These are phyloP conservation scores for Chalaropsis ovoidea DNA, from an alignment of 2,329 filamentous ascomycete species.

Conservation along the genomic window DNA sequence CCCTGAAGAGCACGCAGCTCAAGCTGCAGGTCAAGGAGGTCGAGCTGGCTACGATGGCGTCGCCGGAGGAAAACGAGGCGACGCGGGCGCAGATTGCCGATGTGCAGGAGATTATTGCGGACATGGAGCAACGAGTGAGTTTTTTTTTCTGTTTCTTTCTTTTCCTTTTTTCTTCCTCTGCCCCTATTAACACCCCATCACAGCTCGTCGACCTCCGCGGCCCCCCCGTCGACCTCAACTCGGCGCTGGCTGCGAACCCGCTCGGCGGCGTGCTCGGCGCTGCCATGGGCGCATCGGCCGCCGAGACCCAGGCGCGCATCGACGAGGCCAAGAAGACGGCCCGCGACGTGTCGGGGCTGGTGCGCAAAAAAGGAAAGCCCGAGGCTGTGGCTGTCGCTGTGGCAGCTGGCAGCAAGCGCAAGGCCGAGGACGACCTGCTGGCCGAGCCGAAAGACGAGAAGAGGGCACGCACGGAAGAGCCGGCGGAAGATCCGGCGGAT, in stretches of 20 bases:
- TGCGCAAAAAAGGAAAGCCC: constrained; percentile 50
- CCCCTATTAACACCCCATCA: background rate
- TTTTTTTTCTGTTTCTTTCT: background rate
- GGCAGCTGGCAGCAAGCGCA: constrained; percentile 39
- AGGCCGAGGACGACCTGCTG: constrained; percentile 38
- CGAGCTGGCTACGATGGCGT: constrained; percentile 51
- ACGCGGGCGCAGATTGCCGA: constrained; percentile 55
- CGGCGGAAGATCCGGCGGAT: constrained; percentile 23
- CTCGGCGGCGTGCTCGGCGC: constrained; percentile 52
- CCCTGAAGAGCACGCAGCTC: constrained; percentile 60
- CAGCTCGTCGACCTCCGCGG: constrained; percentile 59
- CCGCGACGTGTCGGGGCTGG: constrained; percentile 62
- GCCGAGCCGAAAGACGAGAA: constrained; percentile 33
- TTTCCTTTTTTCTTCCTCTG: too few relatives aligned
- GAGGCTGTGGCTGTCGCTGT: constrained; percentile 23
- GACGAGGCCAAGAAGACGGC: constrained; percentile 65
- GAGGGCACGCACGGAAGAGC: constrained; percentile 29
- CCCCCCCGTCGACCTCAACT: constrained; percentile 49
- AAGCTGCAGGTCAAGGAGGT: constrained; percentile 62
- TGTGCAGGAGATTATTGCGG: constrained; percentile 65
- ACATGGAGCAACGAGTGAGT: constrained; percentile 65
- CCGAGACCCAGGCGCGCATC: constrained; percentile 52
- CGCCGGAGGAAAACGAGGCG: constrained; percentile 56
- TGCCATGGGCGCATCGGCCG: constrained; percentile 48
- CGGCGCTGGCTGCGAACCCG: constrained; percentile 43